Evolutionary conservation across 805 yeast species (phyloP), one percentile per base, ranked within the genome.

Genomic region (Candida tammaniensis): DNA sequence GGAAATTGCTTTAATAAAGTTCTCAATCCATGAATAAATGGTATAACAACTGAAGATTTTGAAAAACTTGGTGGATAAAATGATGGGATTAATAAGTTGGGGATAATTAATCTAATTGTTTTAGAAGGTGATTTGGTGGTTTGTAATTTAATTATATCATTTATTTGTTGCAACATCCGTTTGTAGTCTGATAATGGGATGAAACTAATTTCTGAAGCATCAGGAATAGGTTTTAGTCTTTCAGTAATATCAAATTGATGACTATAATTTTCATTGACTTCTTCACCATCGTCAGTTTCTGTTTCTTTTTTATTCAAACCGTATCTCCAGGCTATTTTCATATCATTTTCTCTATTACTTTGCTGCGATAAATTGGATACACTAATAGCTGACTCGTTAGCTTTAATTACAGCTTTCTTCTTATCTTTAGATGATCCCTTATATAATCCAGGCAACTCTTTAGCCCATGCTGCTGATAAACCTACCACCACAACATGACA

Each of bases 291-390:
- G 4, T 47, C 59, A 1, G 54, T 36, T 11, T 40, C 68, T 9
- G 48, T 57, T 5, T 40, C 36, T 38, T 50, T 46, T 44, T 51
- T 54, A 33, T 51, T 47, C 31, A 72, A 48, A 0, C 91, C 93
- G 51, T 89, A 89, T 49, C 97, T 74, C 98, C 98, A 89, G 1
- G 98, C 97, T 46, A 89, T 89, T 52, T 81, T 85, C 71, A 89
- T 64, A 44, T 82, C 86, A 5, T 61, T 53, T 27, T 39, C 36
- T 24, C 39, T 24, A 41, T 33, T 38, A 22, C 41, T 42, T 13
- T 29, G 46, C 42, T 36, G 74, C 2, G 76, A 57, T 48, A 82
- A 52, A 51, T 85, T 85, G 19, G 81, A 76, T 3, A 84, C 91
- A 37, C 85, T 78, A 5, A 86, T 51, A 47, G 80, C 76, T 9